Evolutionary conservation across 225 moss, liverwort and hornwort genomes (phyloP).

Genomic region (Ulota crispa): DNA sequence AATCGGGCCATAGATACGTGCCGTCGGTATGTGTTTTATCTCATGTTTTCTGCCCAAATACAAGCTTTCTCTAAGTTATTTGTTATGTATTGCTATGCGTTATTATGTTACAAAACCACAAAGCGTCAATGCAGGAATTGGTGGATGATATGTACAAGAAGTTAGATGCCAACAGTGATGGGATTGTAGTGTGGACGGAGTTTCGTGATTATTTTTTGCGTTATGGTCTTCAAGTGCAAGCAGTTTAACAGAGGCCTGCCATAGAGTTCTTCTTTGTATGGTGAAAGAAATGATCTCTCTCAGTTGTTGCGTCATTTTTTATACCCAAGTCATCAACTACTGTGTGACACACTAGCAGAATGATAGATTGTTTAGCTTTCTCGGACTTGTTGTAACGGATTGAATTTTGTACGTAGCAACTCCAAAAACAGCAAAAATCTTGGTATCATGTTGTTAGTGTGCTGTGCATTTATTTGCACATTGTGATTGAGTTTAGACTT

Average conservation of each 20-base stretch:
- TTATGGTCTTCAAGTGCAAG: constrained; percentile 66
- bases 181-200: constrained; percentile 71
- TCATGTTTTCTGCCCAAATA: not conserved
- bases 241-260: constrained; percentile 17
- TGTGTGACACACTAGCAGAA: not conserved
- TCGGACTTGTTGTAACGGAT: not conserved
- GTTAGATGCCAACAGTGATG: constrained; percentile 74
- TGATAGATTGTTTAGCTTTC: not conserved
- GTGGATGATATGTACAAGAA: constrained; percentile 77
- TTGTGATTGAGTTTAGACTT: not conserved
- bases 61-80: not conserved
- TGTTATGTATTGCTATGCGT: not conserved
- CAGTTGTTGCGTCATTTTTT: constrained; percentile 11
- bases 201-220: constrained; percentile 65
- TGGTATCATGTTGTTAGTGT: not conserved
- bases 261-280: not conserved
- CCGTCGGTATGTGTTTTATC: constrained; percentile 41
- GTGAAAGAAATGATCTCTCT: not conserved
- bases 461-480: not conserved
- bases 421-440: not conserved
- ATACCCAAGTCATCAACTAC: not conserved
- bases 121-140: constrained; percentile 50
- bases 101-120: not conserved
- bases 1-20: constrained; percentile 73
- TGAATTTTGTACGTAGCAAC: not conserved